Base-by-base conservation (phyloP, 2,329 filamentous ascomycete genomes). In the Xylaria sp. region DNA sequence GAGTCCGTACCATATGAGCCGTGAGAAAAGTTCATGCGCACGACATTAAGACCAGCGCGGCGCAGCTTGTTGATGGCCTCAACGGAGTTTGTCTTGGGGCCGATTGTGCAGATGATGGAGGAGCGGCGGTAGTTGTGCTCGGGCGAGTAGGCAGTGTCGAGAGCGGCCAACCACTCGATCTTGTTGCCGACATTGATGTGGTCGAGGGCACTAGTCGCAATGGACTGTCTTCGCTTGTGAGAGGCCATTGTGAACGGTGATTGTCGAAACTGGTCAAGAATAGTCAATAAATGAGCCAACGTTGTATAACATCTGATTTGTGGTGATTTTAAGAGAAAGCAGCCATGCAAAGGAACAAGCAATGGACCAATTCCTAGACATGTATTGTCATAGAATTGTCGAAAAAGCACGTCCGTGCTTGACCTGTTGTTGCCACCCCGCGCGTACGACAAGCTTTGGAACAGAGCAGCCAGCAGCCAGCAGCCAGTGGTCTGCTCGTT, bases 21-120 rank as follows among this genome's bases (percentile, higher is more conserved):
- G 83, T 97, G 93, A 74, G 92, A 97, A 82, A 98, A 98, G 92
- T 99, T 99, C 96, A 99, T 99, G 85, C 96, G 95, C 76, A 98
- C 96, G 75, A 99, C 94, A 84, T 98, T 98, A 78, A 98, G 91
- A 83, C 96, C 96, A 74, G 91, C 92, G 79, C 87, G 88, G 82
- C 95, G 93, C 78, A 99, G 92, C 81, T 90, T 88, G 85, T 98
- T 98, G 86, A 99, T 97, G 83, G 94, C 94, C 86, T 97, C 93
- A 67, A 94, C 91, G 44, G 93, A 97, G 88, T 99, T 99, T 77
- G 96, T 99, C 91, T 98, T 99, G 80, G 96, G 96, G 72, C 96
- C 96, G 81, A 99, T 98, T 77, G 96, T 98, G 86, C 95, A 94
- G 84, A 99, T 97, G 86, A 99, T 99, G 80, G 94, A 97, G 72